A percentile compares a stretch with the other conserved stretches of the same genome.
These are phyloP conservation scores for Aeminium ludgeri DNA, from an alignment of 495 filamentous ascomycete species.

Conservation along the genomic window DNA sequence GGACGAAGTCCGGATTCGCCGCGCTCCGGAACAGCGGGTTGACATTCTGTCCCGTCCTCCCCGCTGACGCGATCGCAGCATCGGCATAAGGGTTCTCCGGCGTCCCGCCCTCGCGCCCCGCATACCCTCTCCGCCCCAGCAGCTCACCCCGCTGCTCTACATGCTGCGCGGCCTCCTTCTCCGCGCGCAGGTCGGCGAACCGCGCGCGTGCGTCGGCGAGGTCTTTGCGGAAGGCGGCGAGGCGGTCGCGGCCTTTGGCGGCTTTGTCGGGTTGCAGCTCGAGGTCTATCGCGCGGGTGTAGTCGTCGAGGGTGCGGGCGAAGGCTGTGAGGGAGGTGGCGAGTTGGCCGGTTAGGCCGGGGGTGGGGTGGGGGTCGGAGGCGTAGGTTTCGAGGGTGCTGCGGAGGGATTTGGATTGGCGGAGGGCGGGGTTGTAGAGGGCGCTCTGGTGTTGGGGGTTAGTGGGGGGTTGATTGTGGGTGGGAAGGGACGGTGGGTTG, in stretches of 20 bases:
- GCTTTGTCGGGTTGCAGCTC: slow-evolving; percentile 78
- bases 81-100: slow-evolving; percentile 92
- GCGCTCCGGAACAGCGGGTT: slow-evolving; percentile 25
- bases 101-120: slow-evolving; percentile 63
- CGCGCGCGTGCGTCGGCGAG: slow-evolving; percentile 60
- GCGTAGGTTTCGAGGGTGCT: slow-evolving; percentile 64
- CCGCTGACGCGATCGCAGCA: slow-evolving; percentile 23
- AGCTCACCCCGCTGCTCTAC: slow-evolving; percentile 66
- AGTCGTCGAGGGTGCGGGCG: slow-evolving; percentile 84
- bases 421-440: slow-evolving; percentile 87
- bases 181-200: slow-evolving; percentile 58
- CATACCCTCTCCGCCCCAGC: slow-evolving; percentile 75
- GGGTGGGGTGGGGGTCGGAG: slow-evolving; percentile 41
- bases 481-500: too few relatives aligned
- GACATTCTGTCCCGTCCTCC: slow-evolving; percentile 17
- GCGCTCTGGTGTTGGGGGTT: too few relatives aligned
- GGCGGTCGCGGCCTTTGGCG: slow-evolving; percentile 72
- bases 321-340: slow-evolving; percentile 78
- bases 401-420: slow-evolving; percentile 77
- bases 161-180: slow-evolving; percentile 42
- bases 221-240: slow-evolving; percentile 72
- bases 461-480: too few relatives aligned
- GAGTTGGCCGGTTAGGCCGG: slow-evolving; percentile 60
- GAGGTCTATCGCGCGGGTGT: slow-evolving; percentile 65
- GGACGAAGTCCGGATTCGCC: slow-evolving; percentile 18